Conservation (phyloP, 257 asterid species). For the Jasminum sambac region DNA sequence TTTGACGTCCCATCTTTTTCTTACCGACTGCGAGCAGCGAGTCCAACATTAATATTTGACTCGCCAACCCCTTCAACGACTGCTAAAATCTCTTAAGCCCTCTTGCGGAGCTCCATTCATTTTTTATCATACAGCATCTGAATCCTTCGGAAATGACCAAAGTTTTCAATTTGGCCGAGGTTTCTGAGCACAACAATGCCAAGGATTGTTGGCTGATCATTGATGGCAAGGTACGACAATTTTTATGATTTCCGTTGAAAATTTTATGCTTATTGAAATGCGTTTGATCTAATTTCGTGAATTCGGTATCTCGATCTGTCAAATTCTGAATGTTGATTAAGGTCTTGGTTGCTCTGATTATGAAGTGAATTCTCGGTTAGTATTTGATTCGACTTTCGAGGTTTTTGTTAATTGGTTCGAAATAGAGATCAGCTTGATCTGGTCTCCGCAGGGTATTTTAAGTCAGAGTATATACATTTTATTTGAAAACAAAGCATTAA, state of each 20-base stretch:
- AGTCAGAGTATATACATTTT: no score
- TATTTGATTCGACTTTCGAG: not conserved
- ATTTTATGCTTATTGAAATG: conserved; percentile 3
- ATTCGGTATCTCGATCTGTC: conserved; percentile 24
- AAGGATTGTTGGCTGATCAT: conserved; percentile 48
- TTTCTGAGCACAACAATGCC: conserved; percentile 41
- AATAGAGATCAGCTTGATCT: not conserved
- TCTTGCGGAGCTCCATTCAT: conserved; percentile 12
- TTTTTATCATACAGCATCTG: conserved; percentile 6
- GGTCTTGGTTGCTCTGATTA: conserved; percentile 20
- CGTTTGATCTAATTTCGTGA: conserved; percentile 22
- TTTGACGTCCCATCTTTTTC: conserved; percentile 20
- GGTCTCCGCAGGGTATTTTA: not conserved
- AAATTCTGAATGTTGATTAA: conserved; percentile 24
- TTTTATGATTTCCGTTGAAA: not conserved
- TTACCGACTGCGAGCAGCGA: conserved; percentile 20
- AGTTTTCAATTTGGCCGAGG: conserved; percentile 40
- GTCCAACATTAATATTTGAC: not conserved
- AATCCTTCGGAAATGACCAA: conserved; percentile 32
- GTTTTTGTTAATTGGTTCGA: conserved; percentile 1
- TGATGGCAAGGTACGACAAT: conserved; percentile 39
- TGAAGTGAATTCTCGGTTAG: conserved; percentile 3
- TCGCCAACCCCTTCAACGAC: conserved; percentile 13
- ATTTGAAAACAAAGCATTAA: not conserved
- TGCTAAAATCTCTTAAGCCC: conserved; percentile 16